phyloP scores from a whole-genome alignment of 768 basidiomycete genomes.

The Suillus occidentalis region DNA sequence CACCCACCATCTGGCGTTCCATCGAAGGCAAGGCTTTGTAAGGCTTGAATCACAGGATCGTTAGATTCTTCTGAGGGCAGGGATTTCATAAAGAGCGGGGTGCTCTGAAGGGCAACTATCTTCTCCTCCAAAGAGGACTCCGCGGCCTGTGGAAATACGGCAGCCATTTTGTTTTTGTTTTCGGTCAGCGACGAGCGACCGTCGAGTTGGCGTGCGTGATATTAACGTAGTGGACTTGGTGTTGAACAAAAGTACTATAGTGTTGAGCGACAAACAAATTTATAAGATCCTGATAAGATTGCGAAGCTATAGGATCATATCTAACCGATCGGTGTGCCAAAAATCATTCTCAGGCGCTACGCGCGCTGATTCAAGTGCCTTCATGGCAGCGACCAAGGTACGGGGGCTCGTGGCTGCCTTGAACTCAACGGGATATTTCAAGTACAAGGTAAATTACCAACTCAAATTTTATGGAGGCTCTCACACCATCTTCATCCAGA shows the following conservation, averaged over 20 bases:
- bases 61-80: constrained; percentile 68
- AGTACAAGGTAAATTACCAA: constrained; percentile 54
- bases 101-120: constrained; percentile 52
- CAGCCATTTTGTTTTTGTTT: constrained; percentile 16
- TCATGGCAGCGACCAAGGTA: constrained; percentile 35
- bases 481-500: constrained; percentile 31
- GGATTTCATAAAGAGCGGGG: constrained; percentile 92
- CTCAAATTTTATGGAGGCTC: background rate
- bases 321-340: constrained; percentile 6
- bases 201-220: background rate
- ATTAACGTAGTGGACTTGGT: background rate
- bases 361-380: background rate
- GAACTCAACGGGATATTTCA: constrained; percentile 58
- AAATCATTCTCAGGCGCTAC: background rate
- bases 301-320: too few species aligned
- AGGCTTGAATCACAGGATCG: constrained; percentile 70
- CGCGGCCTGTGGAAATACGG: constrained; percentile 23
- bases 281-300: constrained; percentile 14
- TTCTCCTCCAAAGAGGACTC: constrained; percentile 33
- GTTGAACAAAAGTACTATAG: background rate
- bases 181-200: background rate
- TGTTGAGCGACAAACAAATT: background rate
- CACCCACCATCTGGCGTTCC: constrained; percentile 91
- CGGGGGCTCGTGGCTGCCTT: constrained; percentile 58
- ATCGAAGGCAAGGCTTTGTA: constrained; percentile 85